Conservation (phyloP, 257 asterid species). For the Scutellaria barbata region DNA sequence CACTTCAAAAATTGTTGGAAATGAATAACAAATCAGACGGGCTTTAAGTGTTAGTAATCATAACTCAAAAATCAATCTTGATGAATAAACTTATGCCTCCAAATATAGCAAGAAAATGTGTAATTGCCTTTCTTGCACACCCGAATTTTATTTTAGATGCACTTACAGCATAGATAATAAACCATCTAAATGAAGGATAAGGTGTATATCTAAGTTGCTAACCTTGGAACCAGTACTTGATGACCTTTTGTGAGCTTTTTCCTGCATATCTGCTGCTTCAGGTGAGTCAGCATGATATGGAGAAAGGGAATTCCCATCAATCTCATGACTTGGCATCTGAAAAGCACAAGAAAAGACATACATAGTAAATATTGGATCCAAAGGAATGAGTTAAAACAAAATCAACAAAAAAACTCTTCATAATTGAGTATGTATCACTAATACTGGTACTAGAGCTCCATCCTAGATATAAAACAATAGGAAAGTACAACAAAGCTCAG, state of each 20-base stretch:
- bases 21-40: neutral
- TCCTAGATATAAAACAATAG: neutral
- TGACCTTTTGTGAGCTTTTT: constrained; percentile 40
- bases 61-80: too few relatives aligned
- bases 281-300: constrained; percentile 48
- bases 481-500: neutral
- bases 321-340: constrained; percentile 47
- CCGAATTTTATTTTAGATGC: neutral
- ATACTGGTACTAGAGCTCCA: constrained; percentile 13
- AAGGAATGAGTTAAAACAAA: neutral
- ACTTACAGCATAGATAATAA: constrained; percentile 3
- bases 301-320: constrained; percentile 45
- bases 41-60: neutral
- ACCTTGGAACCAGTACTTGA: constrained; percentile 52
- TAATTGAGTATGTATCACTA: neutral
- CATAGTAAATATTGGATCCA: neutral
- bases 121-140: neutral
- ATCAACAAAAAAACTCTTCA: neutral
- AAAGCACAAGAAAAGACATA: neutral
- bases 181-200: constrained; percentile 19
- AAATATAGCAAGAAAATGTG: neutral
- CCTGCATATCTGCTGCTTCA: constrained; percentile 38
- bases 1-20: neutral
- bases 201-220: constrained; percentile 16
- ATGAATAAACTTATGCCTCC: neutral